Conservation (phyloP, 1,284 basidiomycete species). For the Pseudozyma hubeiensis region DNA sequence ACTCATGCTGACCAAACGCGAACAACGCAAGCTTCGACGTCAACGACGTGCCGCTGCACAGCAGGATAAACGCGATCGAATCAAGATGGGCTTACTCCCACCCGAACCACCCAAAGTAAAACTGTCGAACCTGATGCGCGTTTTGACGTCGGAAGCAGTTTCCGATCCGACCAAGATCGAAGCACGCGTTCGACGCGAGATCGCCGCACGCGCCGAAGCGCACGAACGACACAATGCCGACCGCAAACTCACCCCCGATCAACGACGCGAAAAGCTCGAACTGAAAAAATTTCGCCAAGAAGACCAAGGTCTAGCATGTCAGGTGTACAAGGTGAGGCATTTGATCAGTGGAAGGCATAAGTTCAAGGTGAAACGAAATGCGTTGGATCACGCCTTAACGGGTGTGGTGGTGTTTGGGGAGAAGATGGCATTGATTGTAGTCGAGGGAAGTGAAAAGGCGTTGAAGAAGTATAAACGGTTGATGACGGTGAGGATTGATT, state of each 20-base stretch:
- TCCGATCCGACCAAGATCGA: conserved; percentile 98
- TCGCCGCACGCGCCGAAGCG: conserved; percentile 84
- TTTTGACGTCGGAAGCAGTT: conserved; percentile 93
- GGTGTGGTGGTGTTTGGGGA: conserved; percentile 91
- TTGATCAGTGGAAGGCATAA: conserved; percentile 91
- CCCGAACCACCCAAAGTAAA: conserved; percentile 97
- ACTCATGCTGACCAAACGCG: conserved; percentile 72
- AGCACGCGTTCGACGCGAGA: conserved; percentile 90
- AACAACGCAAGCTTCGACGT: conserved; percentile 96
- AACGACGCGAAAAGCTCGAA: conserved; percentile 86
- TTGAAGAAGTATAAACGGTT: conserved; percentile 88
- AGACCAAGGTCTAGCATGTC: conserved; percentile 84
- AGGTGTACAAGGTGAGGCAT: conserved; percentile 87
- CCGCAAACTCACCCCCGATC: conserved; percentile 89
- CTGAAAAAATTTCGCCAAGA: conserved; percentile 73
- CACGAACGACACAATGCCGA: conserved; percentile 93
- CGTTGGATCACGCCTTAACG: conserved; percentile 86
- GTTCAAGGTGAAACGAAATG: conserved; percentile 96
- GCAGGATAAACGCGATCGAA: conserved; percentile 93
- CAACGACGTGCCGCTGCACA: conserved; percentile 87
- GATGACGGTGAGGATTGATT: conserved; percentile 88
- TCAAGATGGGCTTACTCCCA: conserved; percentile 94
- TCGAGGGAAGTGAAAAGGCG: conserved; percentile 89
- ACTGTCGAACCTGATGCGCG: conserved; percentile 95
- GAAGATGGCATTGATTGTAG: conserved; percentile 87